A percentile compares a stretch with the other conserved stretches of the same genome.
These are phyloP conservation scores for Sarcocystis neurona DNA, from an alignment of 169 alveolate genomes.

Conservation along the genomic window DNA sequence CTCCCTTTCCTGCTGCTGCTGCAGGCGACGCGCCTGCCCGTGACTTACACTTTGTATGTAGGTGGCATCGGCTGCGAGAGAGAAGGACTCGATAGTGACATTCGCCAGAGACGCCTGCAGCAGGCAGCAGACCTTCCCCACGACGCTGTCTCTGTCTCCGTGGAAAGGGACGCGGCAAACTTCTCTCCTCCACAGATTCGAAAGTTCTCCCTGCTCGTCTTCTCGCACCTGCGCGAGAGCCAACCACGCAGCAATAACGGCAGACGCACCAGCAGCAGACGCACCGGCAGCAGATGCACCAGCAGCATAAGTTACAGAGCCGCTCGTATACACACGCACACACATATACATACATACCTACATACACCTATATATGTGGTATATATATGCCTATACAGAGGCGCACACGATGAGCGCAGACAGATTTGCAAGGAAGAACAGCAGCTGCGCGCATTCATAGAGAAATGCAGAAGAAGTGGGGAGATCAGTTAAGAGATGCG, in stretches of 20 bases:
- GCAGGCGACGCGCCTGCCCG: neutral
- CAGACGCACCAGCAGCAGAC: neutral
- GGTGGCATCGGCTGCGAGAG: constrained; percentile 61
- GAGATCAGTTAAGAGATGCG: too few species aligned
- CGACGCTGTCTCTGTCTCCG: constrained; percentile 41
- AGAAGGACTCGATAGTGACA: constrained; percentile 35
- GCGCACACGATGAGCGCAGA: too few species aligned
- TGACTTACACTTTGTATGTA: constrained; percentile 8
- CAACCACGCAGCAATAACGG: neutral
- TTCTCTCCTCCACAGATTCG: neutral
- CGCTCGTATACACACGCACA: too few species aligned
- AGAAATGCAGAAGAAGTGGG: too few species aligned
- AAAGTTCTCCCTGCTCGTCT: constrained; percentile 40
- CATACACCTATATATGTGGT: neutral
- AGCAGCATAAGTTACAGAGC: too few species aligned
- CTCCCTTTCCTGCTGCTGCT: neutral
- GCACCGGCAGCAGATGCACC: neutral
- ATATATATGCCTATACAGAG: too few species aligned
- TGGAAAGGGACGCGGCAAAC: constrained; percentile 1
- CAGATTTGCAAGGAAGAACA: too few species aligned
- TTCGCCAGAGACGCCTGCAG: constrained; percentile 65
- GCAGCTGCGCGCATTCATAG: too few species aligned
- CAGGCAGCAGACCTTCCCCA: constrained; percentile 61
- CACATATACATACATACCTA: neutral
- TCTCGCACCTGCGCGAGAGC: neutral